phyloP scores from a whole-genome alignment of 1,284 basidiomycete genomes.

The Cryptococcus sp. region DNA sequence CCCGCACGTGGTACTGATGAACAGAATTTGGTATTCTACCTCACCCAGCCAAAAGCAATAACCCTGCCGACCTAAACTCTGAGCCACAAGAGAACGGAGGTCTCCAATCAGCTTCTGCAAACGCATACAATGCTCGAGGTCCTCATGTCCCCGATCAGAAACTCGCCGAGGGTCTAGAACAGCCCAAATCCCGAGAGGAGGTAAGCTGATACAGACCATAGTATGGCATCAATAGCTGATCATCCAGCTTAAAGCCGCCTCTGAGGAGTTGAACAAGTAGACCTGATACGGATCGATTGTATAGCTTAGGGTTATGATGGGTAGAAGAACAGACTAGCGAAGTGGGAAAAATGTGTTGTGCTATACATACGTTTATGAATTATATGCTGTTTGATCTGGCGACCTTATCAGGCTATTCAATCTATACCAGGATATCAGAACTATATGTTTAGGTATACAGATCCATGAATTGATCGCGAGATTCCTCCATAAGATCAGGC shows the following conservation, averaged over 20 bases:
- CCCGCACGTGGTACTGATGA: neutral
- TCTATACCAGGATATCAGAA: no score
- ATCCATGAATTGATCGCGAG: no score
- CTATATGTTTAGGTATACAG: no score
- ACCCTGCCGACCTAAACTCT: slow-evolving; percentile 43
- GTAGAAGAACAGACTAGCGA: no score
- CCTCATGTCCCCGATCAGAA: slow-evolving; percentile 35
- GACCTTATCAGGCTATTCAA: no score
- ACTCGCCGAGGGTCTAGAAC: slow-evolving; percentile 40
- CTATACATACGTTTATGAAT: no score
- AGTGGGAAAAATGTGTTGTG: no score
- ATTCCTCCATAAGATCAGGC: no score
- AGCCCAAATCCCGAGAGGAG: slow-evolving; percentile 48
- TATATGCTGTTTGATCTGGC: no score
- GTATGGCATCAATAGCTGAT: no score
- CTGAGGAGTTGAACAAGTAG: slow-evolving; percentile 33
- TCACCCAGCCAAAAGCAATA: slow-evolving; percentile 49
- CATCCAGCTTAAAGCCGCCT: slow-evolving; percentile 29
- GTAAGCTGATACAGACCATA: slow-evolving; percentile 17
- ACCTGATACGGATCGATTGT: neutral
- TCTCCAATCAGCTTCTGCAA: slow-evolving; percentile 30
- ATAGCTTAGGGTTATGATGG: no score
- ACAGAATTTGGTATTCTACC: slow-evolving; percentile 49
- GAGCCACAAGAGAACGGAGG: slow-evolving; percentile 32
- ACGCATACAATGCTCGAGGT: slow-evolving; percentile 40